Percentiles rank a stretch among this genome's conserved stretches.
phyloP scores from a whole-genome alignment of 2,329 filamentous ascomycete species.

The Calonectria fujianensis region DNA sequence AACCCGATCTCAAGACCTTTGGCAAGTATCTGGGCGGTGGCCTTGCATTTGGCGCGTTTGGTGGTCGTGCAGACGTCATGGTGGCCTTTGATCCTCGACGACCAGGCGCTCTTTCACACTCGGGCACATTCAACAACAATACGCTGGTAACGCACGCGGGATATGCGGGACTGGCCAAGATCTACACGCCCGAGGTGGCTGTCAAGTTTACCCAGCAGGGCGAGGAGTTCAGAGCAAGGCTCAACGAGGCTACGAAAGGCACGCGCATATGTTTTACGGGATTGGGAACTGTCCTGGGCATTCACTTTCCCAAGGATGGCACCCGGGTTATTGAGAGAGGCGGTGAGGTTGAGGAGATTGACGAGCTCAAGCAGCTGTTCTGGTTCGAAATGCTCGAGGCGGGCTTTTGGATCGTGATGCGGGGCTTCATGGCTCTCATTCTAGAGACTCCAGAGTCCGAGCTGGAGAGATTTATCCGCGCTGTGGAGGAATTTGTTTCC shows the following conservation, averaged over 20 bases:
- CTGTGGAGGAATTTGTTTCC: constrained; percentile 60
- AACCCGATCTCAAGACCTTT: constrained; percentile 77
- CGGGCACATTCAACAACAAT: constrained; percentile 83
- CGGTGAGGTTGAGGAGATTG: constrained; percentile 57
- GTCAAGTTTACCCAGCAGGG: constrained; percentile 57
- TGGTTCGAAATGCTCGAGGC: constrained; percentile 68
- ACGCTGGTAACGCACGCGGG: constrained; percentile 75
- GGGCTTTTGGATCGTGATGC: constrained; percentile 64
- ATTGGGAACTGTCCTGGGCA: constrained; percentile 60
- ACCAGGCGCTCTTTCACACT: constrained; percentile 67
- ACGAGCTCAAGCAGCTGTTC: constrained; percentile 63
- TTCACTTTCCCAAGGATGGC: constrained; percentile 61
- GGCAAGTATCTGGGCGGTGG: constrained; percentile 82
- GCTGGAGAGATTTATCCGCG: constrained; percentile 63
- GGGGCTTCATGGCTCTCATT: constrained; percentile 65
- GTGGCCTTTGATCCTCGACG: constrained; percentile 71
- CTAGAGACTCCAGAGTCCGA: constrained; percentile 62
- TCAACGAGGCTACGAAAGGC: constrained; percentile 58
- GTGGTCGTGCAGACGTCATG: constrained; percentile 77
- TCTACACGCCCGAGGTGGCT: constrained; percentile 60
- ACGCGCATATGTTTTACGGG: constrained; percentile 63
- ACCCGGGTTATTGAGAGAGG: constrained; percentile 54
- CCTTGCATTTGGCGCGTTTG: constrained; percentile 80
- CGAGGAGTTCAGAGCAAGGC: constrained; percentile 54
- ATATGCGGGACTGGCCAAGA: constrained; percentile 59